Evolutionary conservation across 805 yeast genomes (phyloP).

Genomic region (Candida mattraensis): DNA sequence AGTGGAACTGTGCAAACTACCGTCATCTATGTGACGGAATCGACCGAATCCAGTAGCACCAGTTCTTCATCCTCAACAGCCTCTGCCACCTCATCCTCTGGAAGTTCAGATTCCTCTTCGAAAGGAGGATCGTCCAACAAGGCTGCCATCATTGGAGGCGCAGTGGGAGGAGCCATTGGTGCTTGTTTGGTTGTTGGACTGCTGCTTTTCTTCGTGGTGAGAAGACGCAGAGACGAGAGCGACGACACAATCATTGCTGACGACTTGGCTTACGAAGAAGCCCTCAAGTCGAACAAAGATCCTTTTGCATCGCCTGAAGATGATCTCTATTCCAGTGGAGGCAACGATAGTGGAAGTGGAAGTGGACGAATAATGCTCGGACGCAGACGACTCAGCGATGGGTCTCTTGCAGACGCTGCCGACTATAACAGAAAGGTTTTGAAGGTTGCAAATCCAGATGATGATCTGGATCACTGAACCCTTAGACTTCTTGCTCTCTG

Average conservation of each 20-base stretch:
- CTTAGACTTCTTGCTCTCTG: background rate
- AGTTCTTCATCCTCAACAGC: slow-evolving; percentile 16
- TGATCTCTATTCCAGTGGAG: slow-evolving; percentile 20
- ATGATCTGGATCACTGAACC: slow-evolving; percentile 28
- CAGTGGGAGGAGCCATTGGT: slow-evolving; percentile 37
- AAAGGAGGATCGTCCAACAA: slow-evolving; percentile 24
- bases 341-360: slow-evolving; percentile 18
- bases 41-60: slow-evolving; percentile 20
- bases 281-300: slow-evolving; percentile 53
- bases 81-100: slow-evolving; percentile 26
- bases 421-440: slow-evolving; percentile 79
- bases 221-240: slow-evolving; percentile 34
- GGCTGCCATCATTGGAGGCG: slow-evolving; percentile 39
- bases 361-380: slow-evolving; percentile 67
- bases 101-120: slow-evolving; percentile 17
- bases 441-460: slow-evolving; percentile 88
- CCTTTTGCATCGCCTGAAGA: slow-evolving; percentile 67
- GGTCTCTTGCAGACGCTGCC: slow-evolving; percentile 82
- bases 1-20: slow-evolving; percentile 29
- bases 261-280: slow-evolving; percentile 59
- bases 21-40: slow-evolving; percentile 29
- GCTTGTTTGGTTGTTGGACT: slow-evolving; percentile 26
- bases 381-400: slow-evolving; percentile 79
- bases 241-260: slow-evolving; percentile 44
- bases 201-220: slow-evolving; percentile 34